Evolutionary conservation across 2,329 filamentous ascomycete species (phyloP).

Genomic region (Aspergillus ochraceoroseus): DNA sequence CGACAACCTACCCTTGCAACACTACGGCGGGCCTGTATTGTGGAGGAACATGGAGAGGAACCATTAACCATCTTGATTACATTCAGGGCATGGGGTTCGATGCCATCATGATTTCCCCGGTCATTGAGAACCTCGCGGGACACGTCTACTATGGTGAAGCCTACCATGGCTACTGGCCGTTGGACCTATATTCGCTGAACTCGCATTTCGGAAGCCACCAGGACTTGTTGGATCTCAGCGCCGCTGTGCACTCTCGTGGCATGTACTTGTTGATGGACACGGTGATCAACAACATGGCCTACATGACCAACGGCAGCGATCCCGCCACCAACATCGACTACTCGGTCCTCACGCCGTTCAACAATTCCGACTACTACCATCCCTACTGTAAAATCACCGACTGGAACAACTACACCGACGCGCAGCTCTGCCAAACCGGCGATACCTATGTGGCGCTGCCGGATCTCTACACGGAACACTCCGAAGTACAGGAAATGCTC

Average conservation of each 20-base stretch:
- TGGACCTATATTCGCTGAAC: conserved; percentile 48
- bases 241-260: conserved; percentile 43
- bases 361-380: conserved; percentile 26
- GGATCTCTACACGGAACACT: conserved; percentile 46
- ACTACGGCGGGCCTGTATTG: conserved; percentile 41
- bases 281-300: conserved; percentile 49
- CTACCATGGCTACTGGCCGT: conserved; percentile 51
- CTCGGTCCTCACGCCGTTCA: conserved; percentile 26
- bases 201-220: conserved; percentile 46
- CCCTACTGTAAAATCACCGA: conserved; percentile 30
- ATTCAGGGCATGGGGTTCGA: conserved; percentile 50
- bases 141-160: conserved; percentile 42
- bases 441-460: conserved; percentile 46
- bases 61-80: conserved; percentile 49
- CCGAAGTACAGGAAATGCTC: conserved; percentile 39
- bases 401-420: conserved; percentile 33
- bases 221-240: conserved; percentile 46
- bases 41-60: conserved; percentile 50
- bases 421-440: conserved; percentile 50
- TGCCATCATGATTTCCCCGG: conserved; percentile 45
- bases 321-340: conserved; percentile 26
- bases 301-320: conserved; percentile 27
- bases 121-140: conserved; percentile 39
- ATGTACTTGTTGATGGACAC: conserved; percentile 54
- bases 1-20: conserved; percentile 32